phyloP scores from a whole-genome alignment of 1,284 basidiomycete species.

The Taiwanofungus camphoratus region DNA sequence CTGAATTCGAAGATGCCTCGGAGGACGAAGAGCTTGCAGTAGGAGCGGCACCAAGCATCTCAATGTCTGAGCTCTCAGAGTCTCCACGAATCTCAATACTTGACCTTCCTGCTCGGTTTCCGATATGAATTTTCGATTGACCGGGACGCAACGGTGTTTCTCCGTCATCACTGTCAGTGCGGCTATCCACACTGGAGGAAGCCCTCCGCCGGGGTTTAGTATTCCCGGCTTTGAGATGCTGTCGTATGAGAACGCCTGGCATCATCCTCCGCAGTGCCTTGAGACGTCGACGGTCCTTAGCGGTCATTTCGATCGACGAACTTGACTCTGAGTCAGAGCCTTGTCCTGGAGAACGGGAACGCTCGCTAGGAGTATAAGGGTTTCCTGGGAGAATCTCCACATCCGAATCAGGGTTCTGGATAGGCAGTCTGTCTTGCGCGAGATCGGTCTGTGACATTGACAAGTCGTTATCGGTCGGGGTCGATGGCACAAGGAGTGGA shows the following conservation, averaged over 20 bases:
- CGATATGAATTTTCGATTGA: conserved; percentile 17
- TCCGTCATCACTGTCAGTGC: background rate
- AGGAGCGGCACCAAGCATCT: conserved; percentile 3
- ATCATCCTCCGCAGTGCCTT: conserved; percentile 17
- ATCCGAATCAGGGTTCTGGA: background rate
- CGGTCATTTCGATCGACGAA: background rate
- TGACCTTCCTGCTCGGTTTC: conserved; percentile 6
- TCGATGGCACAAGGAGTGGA: conserved; percentile 2
- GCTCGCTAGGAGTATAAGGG: background rate
- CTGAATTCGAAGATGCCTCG: conserved; percentile 4
- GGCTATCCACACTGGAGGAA: background rate
- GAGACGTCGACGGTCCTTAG: conserved; percentile 8
- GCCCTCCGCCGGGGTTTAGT: conserved; percentile 1
- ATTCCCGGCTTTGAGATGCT: conserved; percentile 3
- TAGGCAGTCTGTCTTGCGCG: background rate
- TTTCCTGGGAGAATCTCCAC: background rate
- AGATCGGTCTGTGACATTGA: background rate
- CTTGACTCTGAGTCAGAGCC: conserved; percentile 1
- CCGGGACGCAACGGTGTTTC: conserved; percentile 20
- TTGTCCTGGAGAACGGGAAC: background rate
- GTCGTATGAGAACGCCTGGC: conserved; percentile 14
- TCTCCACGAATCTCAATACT: conserved; percentile 22
- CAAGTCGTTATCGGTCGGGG: background rate
- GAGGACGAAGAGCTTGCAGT: background rate
- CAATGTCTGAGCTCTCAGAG: conserved; percentile 24